Conservation (phyloP, 805 yeast genomes). For the Kodamaea jinghongensis region DNA sequence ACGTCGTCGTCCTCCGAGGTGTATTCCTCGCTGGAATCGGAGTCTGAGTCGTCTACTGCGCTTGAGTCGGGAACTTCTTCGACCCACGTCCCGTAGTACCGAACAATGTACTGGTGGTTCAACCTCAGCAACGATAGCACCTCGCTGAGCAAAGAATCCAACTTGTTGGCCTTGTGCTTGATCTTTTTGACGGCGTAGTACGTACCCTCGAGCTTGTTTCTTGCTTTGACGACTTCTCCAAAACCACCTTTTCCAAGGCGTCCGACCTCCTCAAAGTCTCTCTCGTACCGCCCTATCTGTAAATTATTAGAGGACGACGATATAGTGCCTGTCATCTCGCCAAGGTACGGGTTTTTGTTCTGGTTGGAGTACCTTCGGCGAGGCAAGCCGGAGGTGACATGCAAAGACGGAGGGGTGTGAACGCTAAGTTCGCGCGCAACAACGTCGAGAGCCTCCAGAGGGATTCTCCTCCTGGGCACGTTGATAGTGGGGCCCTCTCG, state of each 20-base stretch:
- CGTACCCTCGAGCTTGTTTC: constrained; percentile 90
- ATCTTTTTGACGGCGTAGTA: constrained; percentile 93
- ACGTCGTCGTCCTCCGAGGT: constrained; percentile 19
- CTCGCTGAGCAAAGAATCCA: constrained; percentile 81
- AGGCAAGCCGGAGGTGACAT: not conserved
- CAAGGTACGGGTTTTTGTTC: constrained; percentile 11
- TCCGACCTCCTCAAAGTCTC: constrained; percentile 94
- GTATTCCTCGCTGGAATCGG: constrained; percentile 17
- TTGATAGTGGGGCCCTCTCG: constrained; percentile 55
- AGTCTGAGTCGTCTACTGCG: constrained; percentile 22
- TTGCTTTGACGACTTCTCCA: constrained; percentile 97
- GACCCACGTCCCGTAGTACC: constrained; percentile 97
- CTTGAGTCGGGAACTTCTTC: constrained; percentile 51
- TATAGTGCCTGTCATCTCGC: constrained; percentile 6
- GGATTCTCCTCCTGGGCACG: not conserved
- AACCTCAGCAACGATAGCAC: constrained; percentile 88
- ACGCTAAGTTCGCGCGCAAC: not conserved
- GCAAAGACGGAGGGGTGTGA: not conserved
- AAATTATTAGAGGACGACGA: constrained; percentile 7
- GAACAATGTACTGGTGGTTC: constrained; percentile 92
- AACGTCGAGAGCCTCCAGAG: not conserved
- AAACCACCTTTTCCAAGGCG: constrained; percentile 92
- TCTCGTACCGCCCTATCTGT: constrained; percentile 68
- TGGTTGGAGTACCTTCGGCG: constrained; percentile 23
- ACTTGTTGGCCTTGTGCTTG: constrained; percentile 73